These are phyloP conservation scores for Cyberlindnera nakhonratchasimensis DNA, from an alignment of 805 yeast species.

Conservation along the genomic window DNA sequence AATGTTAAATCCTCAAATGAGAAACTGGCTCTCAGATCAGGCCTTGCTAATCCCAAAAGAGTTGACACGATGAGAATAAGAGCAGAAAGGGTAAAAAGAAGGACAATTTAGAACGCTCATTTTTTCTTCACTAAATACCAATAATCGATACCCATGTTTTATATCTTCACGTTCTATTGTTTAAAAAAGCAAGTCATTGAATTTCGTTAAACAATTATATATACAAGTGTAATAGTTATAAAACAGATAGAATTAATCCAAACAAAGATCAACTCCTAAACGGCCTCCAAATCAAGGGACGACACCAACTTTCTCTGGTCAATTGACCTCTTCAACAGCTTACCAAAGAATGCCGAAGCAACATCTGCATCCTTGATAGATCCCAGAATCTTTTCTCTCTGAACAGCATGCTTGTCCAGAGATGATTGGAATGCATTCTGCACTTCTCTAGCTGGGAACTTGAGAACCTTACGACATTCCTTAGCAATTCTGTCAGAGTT, in stretches of 20 bases:
- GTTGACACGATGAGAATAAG: neutral
- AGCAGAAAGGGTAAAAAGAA: neutral
- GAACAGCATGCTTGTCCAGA: slow-evolving; percentile 56
- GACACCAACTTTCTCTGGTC: slow-evolving; percentile 41
- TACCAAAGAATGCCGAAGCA: slow-evolving; percentile 52
- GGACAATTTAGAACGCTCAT: neutral
- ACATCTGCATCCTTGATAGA: slow-evolving; percentile 53
- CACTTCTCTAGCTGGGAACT: slow-evolving; percentile 80
- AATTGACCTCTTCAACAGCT: slow-evolving; percentile 42
- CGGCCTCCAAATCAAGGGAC: slow-evolving; percentile 40
- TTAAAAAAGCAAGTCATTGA: slow-evolving; percentile 1
- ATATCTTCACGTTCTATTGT: too few relatives aligned
- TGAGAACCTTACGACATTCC: slow-evolving; percentile 79
- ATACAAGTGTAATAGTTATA: neutral
- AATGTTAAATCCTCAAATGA: neutral
- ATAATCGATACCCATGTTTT: neutral
- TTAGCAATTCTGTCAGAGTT: slow-evolving; percentile 76
- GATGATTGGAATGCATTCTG: slow-evolving; percentile 62
- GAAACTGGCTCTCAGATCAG: neutral
- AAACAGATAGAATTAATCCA: neutral
- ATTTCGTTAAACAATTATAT: slow-evolving; percentile 1
- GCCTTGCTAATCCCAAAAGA: neutral
- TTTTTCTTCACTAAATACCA: neutral
- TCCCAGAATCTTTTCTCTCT: slow-evolving; percentile 52
- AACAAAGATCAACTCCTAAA: slow-evolving; percentile 2